Evolutionary conservation across 805 yeast genomes (phyloP).

Genomic region (Hanseniaspora taiwanica): DNA sequence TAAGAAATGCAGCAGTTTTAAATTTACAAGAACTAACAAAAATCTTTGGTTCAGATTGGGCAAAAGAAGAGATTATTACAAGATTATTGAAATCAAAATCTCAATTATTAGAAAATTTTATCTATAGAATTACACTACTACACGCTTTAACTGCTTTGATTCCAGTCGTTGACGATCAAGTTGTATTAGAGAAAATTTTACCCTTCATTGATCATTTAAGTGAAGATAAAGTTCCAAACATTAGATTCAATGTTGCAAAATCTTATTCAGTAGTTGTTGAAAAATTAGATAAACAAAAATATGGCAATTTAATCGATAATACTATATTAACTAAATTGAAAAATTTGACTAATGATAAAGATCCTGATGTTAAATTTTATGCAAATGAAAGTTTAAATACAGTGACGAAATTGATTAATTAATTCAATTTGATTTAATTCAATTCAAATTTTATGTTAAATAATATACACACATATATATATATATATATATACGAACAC

Average conservation of each 20-base stretch:
- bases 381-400: constrained; percentile 50
- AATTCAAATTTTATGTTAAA: no score
- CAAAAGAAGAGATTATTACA: constrained; percentile 67
- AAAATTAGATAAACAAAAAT: constrained; percentile 29
- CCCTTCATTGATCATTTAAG: constrained; percentile 68
- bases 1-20: constrained; percentile 88
- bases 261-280: constrained; percentile 52
- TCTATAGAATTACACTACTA: constrained; percentile 82
- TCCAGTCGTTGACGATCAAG: constrained; percentile 48
- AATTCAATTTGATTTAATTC: no score
- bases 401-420: constrained; percentile 18
- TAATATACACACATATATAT: not conserved
- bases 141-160: constrained; percentile 76
- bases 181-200: constrained; percentile 50
- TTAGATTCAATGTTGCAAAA: constrained; percentile 89
- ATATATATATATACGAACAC: not conserved
- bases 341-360: constrained; percentile 55
- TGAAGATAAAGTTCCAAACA: constrained; percentile 82
- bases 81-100: constrained; percentile 45
- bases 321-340: constrained; percentile 55
- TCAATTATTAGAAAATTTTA: constrained; percentile 45
- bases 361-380: constrained; percentile 81
- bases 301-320: constrained; percentile 28
- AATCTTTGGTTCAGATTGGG: constrained; percentile 92
- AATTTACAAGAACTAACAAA: constrained; percentile 69